Evolutionary conservation across 2,329 filamentous ascomycete species (phyloP).

Genomic region (Trichoderma sp.): DNA sequence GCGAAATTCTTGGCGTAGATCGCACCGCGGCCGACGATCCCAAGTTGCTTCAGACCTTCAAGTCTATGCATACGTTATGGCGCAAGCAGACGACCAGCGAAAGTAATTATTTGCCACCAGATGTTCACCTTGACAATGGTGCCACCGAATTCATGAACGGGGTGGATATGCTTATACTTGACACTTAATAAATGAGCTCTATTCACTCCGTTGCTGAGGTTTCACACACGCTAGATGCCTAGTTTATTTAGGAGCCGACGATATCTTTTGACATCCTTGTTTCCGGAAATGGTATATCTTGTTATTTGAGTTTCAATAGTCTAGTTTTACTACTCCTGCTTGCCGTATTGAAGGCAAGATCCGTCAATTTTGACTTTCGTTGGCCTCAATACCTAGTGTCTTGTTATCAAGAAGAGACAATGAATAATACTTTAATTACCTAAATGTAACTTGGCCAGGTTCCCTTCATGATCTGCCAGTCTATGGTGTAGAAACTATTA

Average conservation of each 20-base stretch:
- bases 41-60: slow-evolving; percentile 4
- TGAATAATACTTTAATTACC: background rate
- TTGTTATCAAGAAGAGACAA: background rate
- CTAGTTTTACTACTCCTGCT: background rate
- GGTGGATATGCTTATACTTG: background rate
- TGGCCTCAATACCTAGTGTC: background rate
- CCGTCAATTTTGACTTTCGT: background rate
- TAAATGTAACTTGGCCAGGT: background rate
- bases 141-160: background rate
- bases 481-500: slow-evolving; percentile 22
- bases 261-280: background rate
- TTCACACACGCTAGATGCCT: background rate
- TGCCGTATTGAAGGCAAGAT: background rate
- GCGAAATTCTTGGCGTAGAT: slow-evolving; percentile 6
- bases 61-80: slow-evolving; percentile 13
- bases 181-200: background rate
- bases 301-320: background rate
- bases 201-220: background rate
- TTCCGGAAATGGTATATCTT: background rate
- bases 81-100: background rate
- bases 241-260: background rate
- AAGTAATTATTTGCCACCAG: background rate
- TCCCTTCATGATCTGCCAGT: background rate
- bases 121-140: background rate
- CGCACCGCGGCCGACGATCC: slow-evolving; percentile 14